Conservation (phyloP, 345 rosid genomes). For the Salix suchowensis region DNA sequence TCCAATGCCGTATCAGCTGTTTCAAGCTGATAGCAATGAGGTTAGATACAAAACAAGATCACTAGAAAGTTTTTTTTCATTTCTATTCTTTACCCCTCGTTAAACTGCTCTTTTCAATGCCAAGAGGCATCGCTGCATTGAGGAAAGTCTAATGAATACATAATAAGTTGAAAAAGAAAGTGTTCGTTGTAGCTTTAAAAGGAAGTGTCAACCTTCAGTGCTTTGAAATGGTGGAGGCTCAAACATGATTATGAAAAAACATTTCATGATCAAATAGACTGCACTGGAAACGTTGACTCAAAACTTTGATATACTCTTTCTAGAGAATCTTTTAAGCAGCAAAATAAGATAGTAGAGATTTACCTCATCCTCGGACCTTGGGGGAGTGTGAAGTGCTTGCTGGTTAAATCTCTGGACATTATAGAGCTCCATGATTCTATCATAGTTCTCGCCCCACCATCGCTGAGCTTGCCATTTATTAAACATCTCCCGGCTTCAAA, state of each 20-base stretch:
- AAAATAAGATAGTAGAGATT: background rate
- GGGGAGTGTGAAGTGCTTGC: conserved; percentile 88
- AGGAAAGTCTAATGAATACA: background rate
- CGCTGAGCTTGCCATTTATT: conserved; percentile 96
- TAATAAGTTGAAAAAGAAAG: background rate
- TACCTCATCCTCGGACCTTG: conserved; percentile 90
- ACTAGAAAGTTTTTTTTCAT: background rate
- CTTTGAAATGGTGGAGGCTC: background rate
- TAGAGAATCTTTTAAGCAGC: background rate
- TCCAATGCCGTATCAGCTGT: background rate
- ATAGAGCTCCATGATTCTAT: conserved; percentile 91
- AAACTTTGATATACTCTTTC: background rate
- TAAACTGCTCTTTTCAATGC: no score
- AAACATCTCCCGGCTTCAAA: conserved; percentile 89
- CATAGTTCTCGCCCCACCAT: conserved; percentile 99
- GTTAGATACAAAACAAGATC: background rate
- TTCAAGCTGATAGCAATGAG: background rate
- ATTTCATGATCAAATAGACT: background rate
- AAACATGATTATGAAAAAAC: background rate
- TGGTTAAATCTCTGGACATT: conserved; percentile 96
- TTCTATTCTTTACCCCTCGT: no score
- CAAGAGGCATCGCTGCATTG: no score
- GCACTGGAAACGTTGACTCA: background rate
- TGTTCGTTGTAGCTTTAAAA: no score
- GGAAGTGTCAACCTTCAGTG: background rate